A percentile compares a stretch with the other conserved stretches of the same genome.
Evolutionary conservation across 805 yeast species (phyloP).

Genomic region (Lipomyces chichibuensis): DNA sequence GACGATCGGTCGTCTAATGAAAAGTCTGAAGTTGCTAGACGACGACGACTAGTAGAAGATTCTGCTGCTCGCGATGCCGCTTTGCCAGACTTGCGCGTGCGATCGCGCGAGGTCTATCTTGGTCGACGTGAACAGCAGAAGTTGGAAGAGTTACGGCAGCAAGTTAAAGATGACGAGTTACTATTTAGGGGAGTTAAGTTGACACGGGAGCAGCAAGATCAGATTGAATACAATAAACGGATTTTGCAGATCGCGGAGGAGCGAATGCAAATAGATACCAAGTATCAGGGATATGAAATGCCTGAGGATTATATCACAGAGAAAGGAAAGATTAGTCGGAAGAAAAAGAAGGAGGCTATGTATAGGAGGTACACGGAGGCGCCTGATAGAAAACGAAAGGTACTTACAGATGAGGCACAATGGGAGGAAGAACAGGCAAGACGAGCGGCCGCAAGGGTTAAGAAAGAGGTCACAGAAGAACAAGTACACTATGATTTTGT

Average conservation of each 20-base stretch:
- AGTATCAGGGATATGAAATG: conserved; percentile 50
- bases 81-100: conserved; percentile 48
- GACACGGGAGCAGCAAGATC: conserved; percentile 54
- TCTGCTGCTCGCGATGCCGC: conserved; percentile 33
- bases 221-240: conserved; percentile 56
- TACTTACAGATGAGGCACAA: conserved; percentile 40
- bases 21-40: conserved; percentile 2
- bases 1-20: conserved; percentile 24
- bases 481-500: conserved; percentile 65
- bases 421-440: conserved; percentile 62
- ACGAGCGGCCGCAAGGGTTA: conserved; percentile 46
- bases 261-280: conserved; percentile 45
- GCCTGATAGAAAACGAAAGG: conserved; percentile 26
- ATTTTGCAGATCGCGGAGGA: conserved; percentile 52
- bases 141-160: conserved; percentile 50
- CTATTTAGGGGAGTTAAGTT: conserved; percentile 51
- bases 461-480: not conserved
- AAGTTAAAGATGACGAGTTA: conserved; percentile 54
- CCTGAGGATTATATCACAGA: conserved; percentile 62
- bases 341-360: conserved; percentile 57
- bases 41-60: conserved; percentile 17
- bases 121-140: conserved; percentile 55
- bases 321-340: conserved; percentile 57
- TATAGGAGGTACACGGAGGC: conserved; percentile 45
- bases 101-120: conserved; percentile 56